Evolutionary conservation across 208 protist species (phyloP).

Genomic region (Histomonas meleagridis): DNA sequence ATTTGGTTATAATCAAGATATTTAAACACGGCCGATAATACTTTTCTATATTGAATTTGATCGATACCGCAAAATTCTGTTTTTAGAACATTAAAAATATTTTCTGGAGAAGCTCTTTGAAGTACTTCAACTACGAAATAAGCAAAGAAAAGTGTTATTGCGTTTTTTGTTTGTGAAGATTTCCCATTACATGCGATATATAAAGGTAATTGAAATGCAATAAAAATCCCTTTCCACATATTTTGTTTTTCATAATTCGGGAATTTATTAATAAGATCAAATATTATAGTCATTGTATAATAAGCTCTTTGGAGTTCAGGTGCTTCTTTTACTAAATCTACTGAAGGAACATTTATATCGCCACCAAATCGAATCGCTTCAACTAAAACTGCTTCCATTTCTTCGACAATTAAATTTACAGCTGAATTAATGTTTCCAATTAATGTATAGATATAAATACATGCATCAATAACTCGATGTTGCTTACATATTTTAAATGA

Average conservation of each 20-base stretch:
- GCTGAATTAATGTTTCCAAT: not conserved
- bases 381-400: not conserved
- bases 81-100: not conserved
- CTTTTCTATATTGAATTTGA: not conserved
- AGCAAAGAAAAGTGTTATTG: not conserved
- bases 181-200: not conserved
- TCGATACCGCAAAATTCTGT: not conserved
- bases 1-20: not conserved
- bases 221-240: not conserved
- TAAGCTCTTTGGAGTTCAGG: not conserved
- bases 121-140: not conserved
- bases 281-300: not conserved
- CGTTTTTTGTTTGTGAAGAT: not conserved
- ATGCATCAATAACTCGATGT: conserved; percentile 7
- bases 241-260: too few relatives aligned
- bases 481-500: not conserved
- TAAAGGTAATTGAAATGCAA: not conserved
- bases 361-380: not conserved
- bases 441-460: conserved; percentile 2
- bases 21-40: not conserved
- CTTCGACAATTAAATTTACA: conserved; percentile 2
- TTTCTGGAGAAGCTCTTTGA: not conserved
- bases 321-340: not conserved
- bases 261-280: too few relatives aligned
- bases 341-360: not conserved